These are phyloP conservation scores for Drechslerella stenobrocha DNA, from an alignment of 2,329 filamentous ascomycete genomes.

Conservation along the genomic window DNA sequence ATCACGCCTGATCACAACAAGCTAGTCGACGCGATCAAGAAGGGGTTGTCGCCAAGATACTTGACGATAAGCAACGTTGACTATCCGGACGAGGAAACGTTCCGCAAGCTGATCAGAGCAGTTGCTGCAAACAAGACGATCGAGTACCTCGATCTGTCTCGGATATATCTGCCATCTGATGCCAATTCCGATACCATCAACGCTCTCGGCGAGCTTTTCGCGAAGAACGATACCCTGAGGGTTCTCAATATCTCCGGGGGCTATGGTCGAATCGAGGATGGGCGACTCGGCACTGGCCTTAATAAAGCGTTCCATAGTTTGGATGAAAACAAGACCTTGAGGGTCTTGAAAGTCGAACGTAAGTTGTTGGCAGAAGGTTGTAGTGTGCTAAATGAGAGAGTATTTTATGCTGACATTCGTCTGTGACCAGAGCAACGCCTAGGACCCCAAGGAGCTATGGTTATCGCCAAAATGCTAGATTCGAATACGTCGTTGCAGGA, in stretches of 20 bases:
- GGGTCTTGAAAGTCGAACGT: slow-evolving; percentile 65
- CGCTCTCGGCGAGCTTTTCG: slow-evolving; percentile 66
- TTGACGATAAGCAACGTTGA: slow-evolving; percentile 71
- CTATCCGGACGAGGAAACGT: slow-evolving; percentile 68
- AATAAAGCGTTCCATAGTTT: slow-evolving; percentile 68
- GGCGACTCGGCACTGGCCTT: slow-evolving; percentile 69
- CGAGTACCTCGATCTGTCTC: slow-evolving; percentile 69
- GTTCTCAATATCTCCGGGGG: slow-evolving; percentile 73
- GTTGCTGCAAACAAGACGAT: slow-evolving; percentile 67
- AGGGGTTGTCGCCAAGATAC: slow-evolving; percentile 64
- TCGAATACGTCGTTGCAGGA: slow-evolving; percentile 66
- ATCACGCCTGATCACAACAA: slow-evolving; percentile 57
- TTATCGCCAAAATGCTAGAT: slow-evolving; percentile 69
- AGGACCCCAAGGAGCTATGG: slow-evolving; percentile 70
- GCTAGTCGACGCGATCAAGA: slow-evolving; percentile 61
- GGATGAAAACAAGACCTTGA: slow-evolving; percentile 66
- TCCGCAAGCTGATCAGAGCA: slow-evolving; percentile 66
- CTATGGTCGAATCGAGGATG: slow-evolving; percentile 70
- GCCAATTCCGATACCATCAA: slow-evolving; percentile 69
- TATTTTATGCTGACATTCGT: background rate
- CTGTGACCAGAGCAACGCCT: slow-evolving; percentile 63
- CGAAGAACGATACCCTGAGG: slow-evolving; percentile 68
- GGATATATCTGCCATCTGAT: slow-evolving; percentile 70
- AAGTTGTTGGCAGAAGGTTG: slow-evolving; percentile 10
- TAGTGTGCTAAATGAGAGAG: no score